These are phyloP conservation scores for Suillus sp. DNA, from an alignment of 768 basidiomycete genomes.

Conservation along the genomic window DNA sequence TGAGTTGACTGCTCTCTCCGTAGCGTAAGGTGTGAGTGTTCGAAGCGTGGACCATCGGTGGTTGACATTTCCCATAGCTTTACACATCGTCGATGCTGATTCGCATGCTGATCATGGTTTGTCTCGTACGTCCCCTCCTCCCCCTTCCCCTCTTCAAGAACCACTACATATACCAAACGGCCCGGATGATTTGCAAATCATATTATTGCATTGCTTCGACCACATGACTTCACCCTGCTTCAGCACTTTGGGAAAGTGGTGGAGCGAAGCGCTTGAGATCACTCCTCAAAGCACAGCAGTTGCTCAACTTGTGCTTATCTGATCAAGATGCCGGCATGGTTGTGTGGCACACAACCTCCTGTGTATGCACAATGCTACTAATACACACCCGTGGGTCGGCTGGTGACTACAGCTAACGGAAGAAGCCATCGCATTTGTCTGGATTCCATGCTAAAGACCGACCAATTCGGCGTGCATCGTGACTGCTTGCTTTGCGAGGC, in stretches of 20 bases:
- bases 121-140: neutral
- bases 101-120: neutral
- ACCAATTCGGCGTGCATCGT: neutral
- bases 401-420: neutral
- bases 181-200: neutral
- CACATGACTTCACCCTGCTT: neutral
- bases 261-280: neutral
- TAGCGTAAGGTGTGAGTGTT: no score
- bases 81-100: neutral
- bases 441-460: neutral
- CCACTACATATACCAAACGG: neutral
- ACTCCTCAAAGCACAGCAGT: neutral
- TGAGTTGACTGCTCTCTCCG: no score
- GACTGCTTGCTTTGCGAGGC: neutral
- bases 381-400: neutral
- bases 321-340: neutral
- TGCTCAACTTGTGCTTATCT: neutral
- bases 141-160: no score
- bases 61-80: neutral
- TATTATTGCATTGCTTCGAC: neutral
- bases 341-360: neutral
- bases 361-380: neutral
- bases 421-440: neutral
- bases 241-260: neutral
- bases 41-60: neutral